phyloP scores from a whole-genome alignment of 2,329 filamentous ascomycete genomes.

The Ophiostoma quercus region DNA sequence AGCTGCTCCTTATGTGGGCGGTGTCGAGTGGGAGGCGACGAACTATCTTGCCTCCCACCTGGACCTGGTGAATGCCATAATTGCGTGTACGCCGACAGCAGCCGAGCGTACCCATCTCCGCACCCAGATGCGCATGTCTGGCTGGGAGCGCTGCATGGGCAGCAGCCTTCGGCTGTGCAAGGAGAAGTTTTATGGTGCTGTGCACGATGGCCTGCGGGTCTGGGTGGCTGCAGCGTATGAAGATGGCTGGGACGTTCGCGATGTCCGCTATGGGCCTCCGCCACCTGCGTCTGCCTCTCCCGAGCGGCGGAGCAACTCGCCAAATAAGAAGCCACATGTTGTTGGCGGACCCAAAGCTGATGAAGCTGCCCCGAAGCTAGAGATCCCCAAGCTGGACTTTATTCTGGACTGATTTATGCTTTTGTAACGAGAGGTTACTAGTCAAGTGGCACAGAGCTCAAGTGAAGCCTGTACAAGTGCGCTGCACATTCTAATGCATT shows the following conservation, averaged over 20 bases:
- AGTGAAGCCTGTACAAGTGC: not conserved
- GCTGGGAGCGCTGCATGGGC: slow-evolving; percentile 88
- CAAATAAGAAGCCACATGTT: slow-evolving; percentile 18
- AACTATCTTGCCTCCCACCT: slow-evolving; percentile 92
- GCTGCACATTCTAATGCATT: not conserved
- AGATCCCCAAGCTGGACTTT: slow-evolving; percentile 54
- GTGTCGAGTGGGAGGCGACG: slow-evolving; percentile 97
- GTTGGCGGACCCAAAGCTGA: slow-evolving; percentile 38
- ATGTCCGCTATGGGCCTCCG: slow-evolving; percentile 69
- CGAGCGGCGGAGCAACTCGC: slow-evolving; percentile 31
- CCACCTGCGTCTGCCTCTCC: slow-evolving; percentile 27
- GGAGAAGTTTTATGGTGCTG: slow-evolving; percentile 91
- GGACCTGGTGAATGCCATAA: slow-evolving; percentile 84
- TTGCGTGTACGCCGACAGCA: slow-evolving; percentile 69
- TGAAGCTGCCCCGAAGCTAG: slow-evolving; percentile 55
- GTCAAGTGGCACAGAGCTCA: not conserved
- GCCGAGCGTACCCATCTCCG: slow-evolving; percentile 72
- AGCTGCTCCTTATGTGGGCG: slow-evolving; percentile 90
- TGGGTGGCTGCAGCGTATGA: slow-evolving; percentile 85
- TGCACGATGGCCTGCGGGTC: slow-evolving; percentile 81
- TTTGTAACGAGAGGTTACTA: too few species aligned
- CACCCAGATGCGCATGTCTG: slow-evolving; percentile 71
- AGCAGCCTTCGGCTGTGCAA: slow-evolving; percentile 84
- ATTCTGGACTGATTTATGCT: slow-evolving; percentile 38
- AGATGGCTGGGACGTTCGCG: slow-evolving; percentile 79